phyloP scores from a whole-genome alignment of 768 basidiomycete species.

The Mycena maculata region DNA sequence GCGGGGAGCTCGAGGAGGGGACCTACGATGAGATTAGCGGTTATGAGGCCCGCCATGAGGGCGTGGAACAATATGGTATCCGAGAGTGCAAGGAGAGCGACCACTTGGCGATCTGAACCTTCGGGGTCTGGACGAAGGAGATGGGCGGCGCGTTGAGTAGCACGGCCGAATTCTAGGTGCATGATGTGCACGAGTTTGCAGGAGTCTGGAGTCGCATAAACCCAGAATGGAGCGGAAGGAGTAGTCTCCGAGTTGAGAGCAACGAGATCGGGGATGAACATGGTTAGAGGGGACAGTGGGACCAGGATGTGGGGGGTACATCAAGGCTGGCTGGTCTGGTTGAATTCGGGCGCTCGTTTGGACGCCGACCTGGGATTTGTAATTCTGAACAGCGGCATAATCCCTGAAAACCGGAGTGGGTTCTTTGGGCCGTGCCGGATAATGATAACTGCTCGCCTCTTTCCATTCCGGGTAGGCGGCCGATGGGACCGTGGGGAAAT shows the following conservation, averaged over 20 bases:
- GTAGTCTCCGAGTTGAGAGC: neutral
- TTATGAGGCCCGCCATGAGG: constrained; percentile 48
- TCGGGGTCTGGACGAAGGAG: constrained; percentile 47
- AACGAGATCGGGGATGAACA: neutral
- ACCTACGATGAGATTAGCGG: constrained; percentile 49
- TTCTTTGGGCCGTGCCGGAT: too few relatives aligned
- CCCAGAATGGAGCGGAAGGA: neutral
- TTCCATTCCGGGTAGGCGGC: too few relatives aligned
- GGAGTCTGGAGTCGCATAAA: neutral
- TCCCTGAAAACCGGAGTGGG: too few relatives aligned
- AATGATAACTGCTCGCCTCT: too few relatives aligned
- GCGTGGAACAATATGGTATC: constrained; percentile 54
- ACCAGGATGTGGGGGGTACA: too few relatives aligned
- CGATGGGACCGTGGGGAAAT: too few relatives aligned
- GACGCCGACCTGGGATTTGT: too few relatives aligned
- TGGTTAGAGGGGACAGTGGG: too few relatives aligned
- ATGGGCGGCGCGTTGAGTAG: constrained; percentile 56
- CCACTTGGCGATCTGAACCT: constrained; percentile 45
- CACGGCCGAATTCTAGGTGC: constrained; percentile 57
- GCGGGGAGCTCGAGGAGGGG: neutral
- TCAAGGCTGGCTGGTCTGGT: too few relatives aligned
- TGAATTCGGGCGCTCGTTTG: too few relatives aligned
- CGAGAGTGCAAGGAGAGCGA: constrained; percentile 50
- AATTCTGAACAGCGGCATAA: too few relatives aligned
- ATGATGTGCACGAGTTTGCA: constrained; percentile 42